Evolutionary conservation across 83 land plant genomes (phyloP).

Genomic region (Diphasiastrum complanatum): DNA sequence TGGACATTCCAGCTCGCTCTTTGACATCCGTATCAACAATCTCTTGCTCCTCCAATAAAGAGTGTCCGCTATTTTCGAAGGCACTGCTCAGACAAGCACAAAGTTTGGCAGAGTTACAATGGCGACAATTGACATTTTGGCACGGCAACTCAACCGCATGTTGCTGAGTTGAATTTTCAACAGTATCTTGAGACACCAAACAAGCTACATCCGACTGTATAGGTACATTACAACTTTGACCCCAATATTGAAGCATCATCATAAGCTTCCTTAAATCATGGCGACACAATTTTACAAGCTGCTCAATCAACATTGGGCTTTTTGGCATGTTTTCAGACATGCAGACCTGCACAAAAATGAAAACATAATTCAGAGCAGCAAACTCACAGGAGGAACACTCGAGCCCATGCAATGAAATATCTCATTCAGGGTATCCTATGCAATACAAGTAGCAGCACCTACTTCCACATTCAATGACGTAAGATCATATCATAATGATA

Average conservation of each 20-base stretch:
- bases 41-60: too few relatives aligned
- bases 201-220: not conserved
- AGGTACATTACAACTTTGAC: conserved; percentile 17
- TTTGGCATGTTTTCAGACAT: conserved; percentile 19
- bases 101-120: too few relatives aligned
- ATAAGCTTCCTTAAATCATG: conserved; percentile 28
- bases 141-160: too few relatives aligned
- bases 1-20: too few relatives aligned
- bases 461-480: too few relatives aligned
- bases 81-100: too few relatives aligned
- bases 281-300: conserved; percentile 21
- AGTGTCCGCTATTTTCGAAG: too few relatives aligned
- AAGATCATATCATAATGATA: too few relatives aligned
- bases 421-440: not conserved
- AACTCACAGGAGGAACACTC: not conserved
- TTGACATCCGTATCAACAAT: too few relatives aligned
- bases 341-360: conserved; percentile 22
- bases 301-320: conserved; percentile 16
- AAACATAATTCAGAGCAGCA: not conserved
- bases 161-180: too few relatives aligned
- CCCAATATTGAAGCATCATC: conserved; percentile 35
- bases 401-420: not conserved
- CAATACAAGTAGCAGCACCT: too few relatives aligned
- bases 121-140: too few relatives aligned
- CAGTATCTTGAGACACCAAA: not conserved